These are phyloP conservation scores for Lepraria neglecta DNA, from an alignment of 495 filamentous ascomycete species.

Conservation along the genomic window DNA sequence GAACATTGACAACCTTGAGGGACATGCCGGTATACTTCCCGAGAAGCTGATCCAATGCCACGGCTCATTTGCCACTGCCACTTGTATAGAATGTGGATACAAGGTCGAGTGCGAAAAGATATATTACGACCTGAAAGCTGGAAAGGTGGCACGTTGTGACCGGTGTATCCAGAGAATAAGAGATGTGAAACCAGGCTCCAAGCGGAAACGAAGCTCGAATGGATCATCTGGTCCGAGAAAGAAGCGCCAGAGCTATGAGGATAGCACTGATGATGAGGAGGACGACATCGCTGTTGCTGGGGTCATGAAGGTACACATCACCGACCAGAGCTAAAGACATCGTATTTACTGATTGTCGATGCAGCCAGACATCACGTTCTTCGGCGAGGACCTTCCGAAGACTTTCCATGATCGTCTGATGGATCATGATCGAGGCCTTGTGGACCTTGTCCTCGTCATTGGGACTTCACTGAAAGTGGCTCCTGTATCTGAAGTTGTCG, in stretches of 20 bases:
- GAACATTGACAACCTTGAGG: conserved; percentile 97
- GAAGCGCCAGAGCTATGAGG: conserved; percentile 47
- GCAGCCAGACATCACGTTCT: conserved; percentile 89
- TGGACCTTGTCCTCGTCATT: conserved; percentile 93
- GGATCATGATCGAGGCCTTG: conserved; percentile 67
- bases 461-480: conserved; percentile 95
- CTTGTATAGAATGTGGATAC: conserved; percentile 75
- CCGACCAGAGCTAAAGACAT: background rate
- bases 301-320: conserved; percentile 71
- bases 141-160: conserved; percentile 60
- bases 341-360: background rate
- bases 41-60: conserved; percentile 95
- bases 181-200: conserved; percentile 48
- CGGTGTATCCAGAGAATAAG: conserved; percentile 48
- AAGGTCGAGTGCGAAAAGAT: conserved; percentile 70
- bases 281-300: conserved; percentile 66
- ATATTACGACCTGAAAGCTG: conserved; percentile 69
- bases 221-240: conserved; percentile 42
- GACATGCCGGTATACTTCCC: conserved; percentile 70
- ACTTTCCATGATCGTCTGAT: conserved; percentile 76
- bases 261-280: conserved; percentile 66
- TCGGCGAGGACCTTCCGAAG: conserved; percentile 66
- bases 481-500: conserved; percentile 85
- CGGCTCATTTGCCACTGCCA: conserved; percentile 87
- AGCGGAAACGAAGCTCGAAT: conserved; percentile 70